Percentiles rank a stretch among this genome's conserved stretches.
phyloP scores from a whole-genome alignment of 441 rosid species.

The Theobroma grandiflorum region DNA sequence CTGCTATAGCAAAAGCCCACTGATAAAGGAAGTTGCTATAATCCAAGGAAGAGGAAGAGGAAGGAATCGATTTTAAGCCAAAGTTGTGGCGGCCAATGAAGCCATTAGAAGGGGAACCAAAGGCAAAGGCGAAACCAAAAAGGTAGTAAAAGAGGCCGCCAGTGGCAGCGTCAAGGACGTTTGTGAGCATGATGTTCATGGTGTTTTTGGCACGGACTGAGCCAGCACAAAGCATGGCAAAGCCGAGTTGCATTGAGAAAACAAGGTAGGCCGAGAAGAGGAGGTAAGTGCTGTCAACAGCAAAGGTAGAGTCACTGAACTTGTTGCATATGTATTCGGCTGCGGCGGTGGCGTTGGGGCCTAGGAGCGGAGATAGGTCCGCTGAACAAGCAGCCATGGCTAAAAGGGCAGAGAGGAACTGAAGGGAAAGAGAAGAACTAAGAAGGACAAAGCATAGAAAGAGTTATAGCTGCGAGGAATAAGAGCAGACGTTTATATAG shows the following conservation, averaged over 20 bases:
- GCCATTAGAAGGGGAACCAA: conserved; percentile 74
- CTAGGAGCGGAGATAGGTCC: conserved; percentile 52
- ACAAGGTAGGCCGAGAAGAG: conserved; percentile 93
- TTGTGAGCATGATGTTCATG: conserved; percentile 92
- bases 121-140: conserved; percentile 91
- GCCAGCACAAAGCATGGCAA: conserved; percentile 95
- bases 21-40: conserved; percentile 71
- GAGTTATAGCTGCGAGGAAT: not conserved
- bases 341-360: conserved; percentile 59
- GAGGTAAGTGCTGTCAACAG: conserved; percentile 84
- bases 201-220: conserved; percentile 92
- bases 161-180: conserved; percentile 88
- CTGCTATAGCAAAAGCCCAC: conserved; percentile 86
- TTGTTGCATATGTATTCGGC: conserved; percentile 67
- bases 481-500: not conserved
- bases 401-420: not conserved
- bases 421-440: not conserved
- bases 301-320: conserved; percentile 64
- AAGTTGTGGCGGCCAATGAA: conserved; percentile 85
- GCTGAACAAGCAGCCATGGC: conserved; percentile 53
- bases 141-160: conserved; percentile 87
- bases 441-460: not conserved
- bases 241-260: conserved; percentile 92
- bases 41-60: conserved; percentile 33
- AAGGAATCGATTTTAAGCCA: conserved; percentile 60